Conservation (phyloP, 2,329 filamentous ascomycete genomes). For the Colletotrichum truncatum region DNA sequence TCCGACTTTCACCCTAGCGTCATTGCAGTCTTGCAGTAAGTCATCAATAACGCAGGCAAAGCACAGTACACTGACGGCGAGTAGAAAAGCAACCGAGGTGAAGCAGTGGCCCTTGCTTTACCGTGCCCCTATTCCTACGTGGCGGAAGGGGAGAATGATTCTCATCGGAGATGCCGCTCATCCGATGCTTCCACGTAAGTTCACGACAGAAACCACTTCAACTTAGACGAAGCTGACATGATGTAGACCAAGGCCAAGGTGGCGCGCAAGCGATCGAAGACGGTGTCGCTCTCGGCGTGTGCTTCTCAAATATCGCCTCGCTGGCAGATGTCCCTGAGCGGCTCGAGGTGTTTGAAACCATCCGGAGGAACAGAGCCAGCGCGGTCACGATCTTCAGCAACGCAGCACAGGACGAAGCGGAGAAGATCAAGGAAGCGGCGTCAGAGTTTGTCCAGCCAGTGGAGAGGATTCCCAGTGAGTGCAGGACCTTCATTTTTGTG, state of each 20-base stretch:
- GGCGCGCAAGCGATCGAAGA: constrained; percentile 48
- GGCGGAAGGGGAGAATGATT: constrained; percentile 41
- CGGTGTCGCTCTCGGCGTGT: constrained; percentile 41
- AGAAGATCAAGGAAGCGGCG: constrained; percentile 36
- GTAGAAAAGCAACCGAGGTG: constrained; percentile 44
- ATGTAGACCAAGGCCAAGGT: constrained; percentile 47
- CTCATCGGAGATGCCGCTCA: constrained; percentile 49
- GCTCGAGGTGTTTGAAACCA: constrained; percentile 35
- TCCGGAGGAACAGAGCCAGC: constrained; percentile 41
- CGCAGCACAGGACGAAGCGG: constrained; percentile 44
- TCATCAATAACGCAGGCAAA: background rate
- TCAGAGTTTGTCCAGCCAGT: constrained; percentile 37
- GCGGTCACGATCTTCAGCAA: constrained; percentile 50
- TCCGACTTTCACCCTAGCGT: constrained; percentile 38
- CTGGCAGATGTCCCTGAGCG: constrained; percentile 33
- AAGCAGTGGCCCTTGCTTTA: constrained; percentile 47
- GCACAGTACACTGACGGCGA: background rate
- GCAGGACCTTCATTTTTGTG: background rate
- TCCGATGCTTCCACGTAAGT: constrained; percentile 47
- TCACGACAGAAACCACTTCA: background rate
- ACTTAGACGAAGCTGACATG: background rate
- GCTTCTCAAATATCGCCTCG: constrained; percentile 35
- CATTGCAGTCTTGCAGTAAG: constrained; percentile 38
- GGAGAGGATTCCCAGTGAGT: constrained; percentile 43
- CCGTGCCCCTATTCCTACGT: constrained; percentile 41